Conservation (phyloP, 179 eudicot species). For the Beta lomatogona region DNA sequence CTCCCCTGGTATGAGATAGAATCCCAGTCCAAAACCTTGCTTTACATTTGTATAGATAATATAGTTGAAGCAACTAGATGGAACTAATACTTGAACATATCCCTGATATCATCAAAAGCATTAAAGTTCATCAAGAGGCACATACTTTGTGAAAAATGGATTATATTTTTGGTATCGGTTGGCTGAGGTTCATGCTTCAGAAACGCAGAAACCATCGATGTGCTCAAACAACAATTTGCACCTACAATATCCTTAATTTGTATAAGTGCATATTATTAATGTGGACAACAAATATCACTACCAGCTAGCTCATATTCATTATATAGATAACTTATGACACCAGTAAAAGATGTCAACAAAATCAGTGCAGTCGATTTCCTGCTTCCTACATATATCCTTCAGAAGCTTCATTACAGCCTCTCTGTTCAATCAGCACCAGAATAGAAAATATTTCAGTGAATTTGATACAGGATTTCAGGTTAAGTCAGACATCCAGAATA, state of each 20-base stretch:
- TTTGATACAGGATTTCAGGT: background rate
- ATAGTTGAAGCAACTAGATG: too few relatives aligned
- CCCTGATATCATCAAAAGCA: too few relatives aligned
- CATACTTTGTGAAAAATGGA: too few relatives aligned
- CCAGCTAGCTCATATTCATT: background rate
- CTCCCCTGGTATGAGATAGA: background rate
- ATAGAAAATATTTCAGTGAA: background rate
- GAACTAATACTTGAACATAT: background rate
- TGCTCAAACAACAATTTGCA: conserved; percentile 70
- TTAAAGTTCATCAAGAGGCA: background rate
- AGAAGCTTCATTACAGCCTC: conserved; percentile 47
- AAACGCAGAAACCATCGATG: conserved; percentile 41
- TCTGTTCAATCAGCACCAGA: conserved; percentile 28
- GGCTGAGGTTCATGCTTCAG: conserved; percentile 63
- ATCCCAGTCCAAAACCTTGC: too few relatives aligned
- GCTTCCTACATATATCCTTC: conserved; percentile 44
- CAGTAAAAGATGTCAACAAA: conserved; percentile 62
- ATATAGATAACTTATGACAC: conserved; percentile 25
- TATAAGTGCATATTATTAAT: background rate
- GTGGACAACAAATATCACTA: background rate
- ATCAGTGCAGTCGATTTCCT: conserved; percentile 55
- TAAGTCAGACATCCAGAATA: background rate
- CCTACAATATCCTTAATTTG: conserved; percentile 36
- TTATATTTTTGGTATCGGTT: too few relatives aligned
- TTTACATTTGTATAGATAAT: too few relatives aligned